These are phyloP conservation scores for Morella rubra DNA, from an alignment of 306 rosid species.

Conservation along the genomic window DNA sequence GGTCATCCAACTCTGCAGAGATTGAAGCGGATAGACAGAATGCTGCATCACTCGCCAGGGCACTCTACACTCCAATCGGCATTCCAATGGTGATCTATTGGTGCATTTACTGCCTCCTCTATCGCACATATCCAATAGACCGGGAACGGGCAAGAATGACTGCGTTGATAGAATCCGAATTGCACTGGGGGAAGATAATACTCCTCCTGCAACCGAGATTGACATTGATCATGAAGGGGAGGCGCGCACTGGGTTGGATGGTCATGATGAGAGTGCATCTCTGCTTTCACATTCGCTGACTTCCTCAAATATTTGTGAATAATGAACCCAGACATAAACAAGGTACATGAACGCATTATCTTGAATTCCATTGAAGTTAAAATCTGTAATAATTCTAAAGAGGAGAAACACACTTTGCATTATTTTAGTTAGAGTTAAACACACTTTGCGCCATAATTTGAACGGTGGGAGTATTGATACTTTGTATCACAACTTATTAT, in stretches of 20 bases:
- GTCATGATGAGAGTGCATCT: neutral
- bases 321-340: no score
- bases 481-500: no score
- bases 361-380: no score
- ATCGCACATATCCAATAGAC: constrained; percentile 83
- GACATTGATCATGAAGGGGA: no score
- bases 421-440: no score
- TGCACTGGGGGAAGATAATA: constrained; percentile 46
- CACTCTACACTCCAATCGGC: constrained; percentile 67
- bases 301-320: no score
- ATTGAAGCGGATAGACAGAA: constrained; percentile 70
- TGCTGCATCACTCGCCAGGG: constrained; percentile 77
- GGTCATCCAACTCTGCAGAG: constrained; percentile 48
- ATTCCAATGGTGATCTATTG: constrained; percentile 66
- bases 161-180: constrained; percentile 59
- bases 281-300: neutral
- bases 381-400: no score
- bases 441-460: no score
- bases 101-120: constrained; percentile 67
- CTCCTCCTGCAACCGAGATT: neutral
- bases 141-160: constrained; percentile 78
- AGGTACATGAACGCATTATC: no score
- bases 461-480: no score
- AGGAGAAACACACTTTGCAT: no score
- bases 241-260: constrained; percentile 20